A percentile compares a stretch with the other conserved stretches of the same genome.
These are phyloP conservation scores for Pichia sp. DNA, from an alignment of 1,139 yeast genomes.

Conservation along the genomic window DNA sequence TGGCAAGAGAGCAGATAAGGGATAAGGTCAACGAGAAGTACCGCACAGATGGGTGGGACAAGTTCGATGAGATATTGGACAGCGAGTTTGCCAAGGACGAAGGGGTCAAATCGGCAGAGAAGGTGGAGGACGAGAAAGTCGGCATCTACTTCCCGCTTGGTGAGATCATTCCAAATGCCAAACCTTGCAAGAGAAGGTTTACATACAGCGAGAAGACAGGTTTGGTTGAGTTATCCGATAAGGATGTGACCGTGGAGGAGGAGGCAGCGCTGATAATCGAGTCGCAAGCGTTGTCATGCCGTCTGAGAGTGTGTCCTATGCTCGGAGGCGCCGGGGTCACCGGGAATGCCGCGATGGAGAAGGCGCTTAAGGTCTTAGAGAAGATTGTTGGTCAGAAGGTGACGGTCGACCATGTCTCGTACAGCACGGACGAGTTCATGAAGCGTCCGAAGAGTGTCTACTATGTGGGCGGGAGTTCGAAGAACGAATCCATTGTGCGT, in stretches of 20 bases:
- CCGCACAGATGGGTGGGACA: slow-evolving; percentile 47
- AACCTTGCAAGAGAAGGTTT: slow-evolving; percentile 53
- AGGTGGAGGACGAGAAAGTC: slow-evolving; percentile 29
- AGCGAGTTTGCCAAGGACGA: slow-evolving; percentile 34
- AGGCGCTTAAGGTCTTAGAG: slow-evolving; percentile 25
- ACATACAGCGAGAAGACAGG: slow-evolving; percentile 34
- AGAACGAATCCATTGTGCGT: slow-evolving; percentile 59
- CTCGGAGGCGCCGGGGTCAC: slow-evolving; percentile 28
- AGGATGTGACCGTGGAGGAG: slow-evolving; percentile 39
- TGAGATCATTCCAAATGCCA: slow-evolving; percentile 82
- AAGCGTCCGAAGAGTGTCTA: slow-evolving; percentile 66
- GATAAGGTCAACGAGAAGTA: slow-evolving; percentile 54
- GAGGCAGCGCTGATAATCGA: slow-evolving; percentile 80
- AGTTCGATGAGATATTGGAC: slow-evolving; percentile 56
- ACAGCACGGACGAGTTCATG: slow-evolving; percentile 39
- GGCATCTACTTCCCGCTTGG: slow-evolving; percentile 86
- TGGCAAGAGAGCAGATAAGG: slow-evolving; percentile 76
- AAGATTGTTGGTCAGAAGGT: slow-evolving; percentile 39
- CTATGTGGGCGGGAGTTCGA: slow-evolving; percentile 87
- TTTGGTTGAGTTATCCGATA: slow-evolving; percentile 25
- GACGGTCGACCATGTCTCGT: slow-evolving; percentile 48
- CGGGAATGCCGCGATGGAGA: neutral
- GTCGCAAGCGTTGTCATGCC: slow-evolving; percentile 80
- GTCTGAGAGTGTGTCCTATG: slow-evolving; percentile 77
- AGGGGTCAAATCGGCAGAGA: neutral